Conservation (phyloP, 352 stramenopile genomes). For the Pythium plurisporium region DNA sequence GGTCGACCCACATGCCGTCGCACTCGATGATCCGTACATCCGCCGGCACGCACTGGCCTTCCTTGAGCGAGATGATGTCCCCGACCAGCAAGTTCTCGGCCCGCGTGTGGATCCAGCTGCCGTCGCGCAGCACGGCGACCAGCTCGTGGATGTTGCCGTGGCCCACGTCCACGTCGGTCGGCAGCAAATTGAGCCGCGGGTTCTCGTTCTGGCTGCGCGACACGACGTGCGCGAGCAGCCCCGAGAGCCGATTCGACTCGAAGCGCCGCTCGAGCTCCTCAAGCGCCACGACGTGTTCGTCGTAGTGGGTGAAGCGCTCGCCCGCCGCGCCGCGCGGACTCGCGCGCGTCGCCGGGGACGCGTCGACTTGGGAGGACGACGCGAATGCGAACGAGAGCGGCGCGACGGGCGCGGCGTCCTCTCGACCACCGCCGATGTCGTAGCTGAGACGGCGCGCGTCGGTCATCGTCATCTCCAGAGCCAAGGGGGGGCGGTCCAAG, state of each 20-base stretch:
- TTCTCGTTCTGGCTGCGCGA: constrained; percentile 27
- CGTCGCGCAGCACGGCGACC: constrained; percentile 45
- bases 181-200: constrained; percentile 37
- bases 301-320: constrained; percentile 31
- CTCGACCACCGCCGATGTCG: constrained; percentile 1
- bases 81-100: constrained; percentile 46
- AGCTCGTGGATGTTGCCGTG: constrained; percentile 55
- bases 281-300: constrained; percentile 43
- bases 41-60: constrained; percentile 44
- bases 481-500: too few relatives aligned
- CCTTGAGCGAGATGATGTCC: constrained; percentile 45
- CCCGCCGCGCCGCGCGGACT: constrained; percentile 14
- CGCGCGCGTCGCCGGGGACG: not conserved
- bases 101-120: constrained; percentile 51
- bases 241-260: constrained; percentile 26
- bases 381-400: constrained; percentile 14
- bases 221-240: constrained; percentile 26
- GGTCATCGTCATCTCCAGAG: not conserved
- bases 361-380: not conserved
- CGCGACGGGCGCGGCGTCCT: constrained; percentile 1
- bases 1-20: constrained; percentile 43
- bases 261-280: constrained; percentile 44
- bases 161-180: constrained; percentile 37
- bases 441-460: not conserved
- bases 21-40: constrained; percentile 49